Evolutionary conservation across 805 yeast genomes (phyloP).

Genomic region (Hanseniaspora hatyaiensis): DNA sequence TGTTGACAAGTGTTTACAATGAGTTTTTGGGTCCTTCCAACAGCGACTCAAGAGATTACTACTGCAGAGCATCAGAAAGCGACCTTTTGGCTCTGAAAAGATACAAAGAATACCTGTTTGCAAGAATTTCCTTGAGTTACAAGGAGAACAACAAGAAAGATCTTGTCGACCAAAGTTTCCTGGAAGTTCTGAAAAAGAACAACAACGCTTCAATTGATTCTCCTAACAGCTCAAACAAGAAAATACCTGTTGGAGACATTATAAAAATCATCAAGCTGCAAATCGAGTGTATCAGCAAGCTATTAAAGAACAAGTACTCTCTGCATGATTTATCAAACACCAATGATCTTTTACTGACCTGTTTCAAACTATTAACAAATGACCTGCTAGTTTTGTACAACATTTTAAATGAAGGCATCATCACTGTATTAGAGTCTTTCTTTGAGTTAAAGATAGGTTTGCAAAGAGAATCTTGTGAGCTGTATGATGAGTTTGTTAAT

Average conservation of each 20-base stretch:
- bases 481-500: conserved; percentile 75
- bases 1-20: conserved; percentile 24
- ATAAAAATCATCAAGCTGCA: conserved; percentile 3
- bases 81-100: conserved; percentile 49
- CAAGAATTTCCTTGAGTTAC: conserved; percentile 9
- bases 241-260: background rate
- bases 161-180: conserved; percentile 32
- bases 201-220: background rate
- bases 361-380: conserved; percentile 79
- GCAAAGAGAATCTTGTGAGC: conserved; percentile 74
- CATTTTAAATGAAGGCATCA: conserved; percentile 88
- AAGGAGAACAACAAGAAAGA: conserved; percentile 9
- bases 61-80: conserved; percentile 24
- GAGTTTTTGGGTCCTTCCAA: conserved; percentile 1
- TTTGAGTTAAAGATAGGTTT: conserved; percentile 82
- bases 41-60: conserved; percentile 24
- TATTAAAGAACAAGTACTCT: conserved; percentile 60
- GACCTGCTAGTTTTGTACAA: conserved; percentile 81
- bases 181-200: conserved; percentile 5
- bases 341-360: conserved; percentile 72
- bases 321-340: conserved; percentile 56
- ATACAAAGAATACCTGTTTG: conserved; percentile 59
- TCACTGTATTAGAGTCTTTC: conserved; percentile 83
- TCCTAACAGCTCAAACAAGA: background rate
- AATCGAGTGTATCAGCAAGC: conserved; percentile 33